phyloP scores from a whole-genome alignment of 2,329 filamentous ascomycete species.

The Fusarium floridanum region DNA sequence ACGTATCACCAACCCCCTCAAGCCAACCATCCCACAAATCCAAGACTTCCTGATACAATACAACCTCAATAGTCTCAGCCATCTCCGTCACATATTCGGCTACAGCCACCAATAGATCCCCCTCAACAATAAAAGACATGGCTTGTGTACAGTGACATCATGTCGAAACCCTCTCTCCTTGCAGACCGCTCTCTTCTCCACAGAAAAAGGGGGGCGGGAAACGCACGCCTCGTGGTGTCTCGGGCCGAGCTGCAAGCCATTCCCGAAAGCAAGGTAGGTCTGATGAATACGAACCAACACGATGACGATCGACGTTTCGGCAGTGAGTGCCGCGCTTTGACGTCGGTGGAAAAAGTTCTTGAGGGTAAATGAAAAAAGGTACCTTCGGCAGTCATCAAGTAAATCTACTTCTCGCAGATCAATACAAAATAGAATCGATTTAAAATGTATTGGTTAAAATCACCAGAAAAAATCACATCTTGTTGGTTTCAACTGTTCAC shows the following conservation, averaged over 20 bases:
- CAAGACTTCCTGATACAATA: neutral
- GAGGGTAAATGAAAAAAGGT: neutral
- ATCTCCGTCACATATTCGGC: neutral
- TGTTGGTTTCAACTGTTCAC: neutral
- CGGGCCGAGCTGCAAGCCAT: neutral
- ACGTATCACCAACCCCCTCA: neutral
- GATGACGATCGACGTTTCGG: neutral
- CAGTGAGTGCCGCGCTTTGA: neutral
- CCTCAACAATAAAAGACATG: neutral
- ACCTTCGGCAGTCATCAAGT: neutral
- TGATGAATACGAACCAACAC: neutral
- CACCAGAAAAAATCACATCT: neutral
- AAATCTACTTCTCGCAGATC: neutral
- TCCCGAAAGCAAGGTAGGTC: neutral
- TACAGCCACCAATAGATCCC: neutral
- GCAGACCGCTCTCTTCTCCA: neutral
- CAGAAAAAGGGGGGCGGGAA: neutral
- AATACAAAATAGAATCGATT: neutral
- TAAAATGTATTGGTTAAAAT: neutral
- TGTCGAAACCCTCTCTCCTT: neutral
- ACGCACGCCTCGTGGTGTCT: neutral
- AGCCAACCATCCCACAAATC: neutral
- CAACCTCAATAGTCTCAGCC: neutral
- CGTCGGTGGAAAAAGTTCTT: neutral
- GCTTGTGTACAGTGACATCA: neutral